Evolutionary conservation across 495 filamentous ascomycete species (phyloP).

Genomic region (Penicillium soppii): DNA sequence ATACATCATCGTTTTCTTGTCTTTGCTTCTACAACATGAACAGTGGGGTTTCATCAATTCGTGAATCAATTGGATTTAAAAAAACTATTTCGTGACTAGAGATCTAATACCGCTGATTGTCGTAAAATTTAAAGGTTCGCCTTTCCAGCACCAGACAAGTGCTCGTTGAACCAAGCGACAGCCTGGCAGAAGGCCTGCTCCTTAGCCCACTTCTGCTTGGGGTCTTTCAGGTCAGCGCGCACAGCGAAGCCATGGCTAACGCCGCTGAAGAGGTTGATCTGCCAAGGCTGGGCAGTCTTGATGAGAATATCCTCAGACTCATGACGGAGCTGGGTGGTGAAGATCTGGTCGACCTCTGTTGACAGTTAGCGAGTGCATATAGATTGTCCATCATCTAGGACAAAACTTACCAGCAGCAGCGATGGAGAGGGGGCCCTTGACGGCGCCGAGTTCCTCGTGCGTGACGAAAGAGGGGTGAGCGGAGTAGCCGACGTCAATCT

Average conservation of each 20-base stretch:
- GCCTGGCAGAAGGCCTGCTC: conserved; percentile 85
- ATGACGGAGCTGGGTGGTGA: conserved; percentile 70
- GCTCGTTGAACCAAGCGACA: conserved; percentile 71
- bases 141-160: conserved; percentile 33
- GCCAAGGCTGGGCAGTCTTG: conserved; percentile 65
- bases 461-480: conserved; percentile 80
- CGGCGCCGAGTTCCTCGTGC: conserved; percentile 69
- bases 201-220: conserved; percentile 70
- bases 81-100: no score
- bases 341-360: conserved; percentile 74
- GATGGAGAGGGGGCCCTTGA: conserved; percentile 72
- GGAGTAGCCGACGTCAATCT: conserved; percentile 63
- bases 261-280: conserved; percentile 77
- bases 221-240: conserved; percentile 60
- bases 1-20: not conserved
- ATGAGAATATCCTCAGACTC: conserved; percentile 60
- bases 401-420: conserved; percentile 61
- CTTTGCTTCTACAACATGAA: not conserved
- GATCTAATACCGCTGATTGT: no score
- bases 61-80: not conserved
- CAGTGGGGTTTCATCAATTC: not conserved
- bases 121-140: not conserved
- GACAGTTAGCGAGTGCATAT: not conserved
- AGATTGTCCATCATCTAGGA: not conserved
- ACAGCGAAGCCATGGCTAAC: conserved; percentile 82